These are phyloP conservation scores for Colletotrichum zoysiae DNA, from an alignment of 2,329 filamentous ascomycete species.

Conservation along the genomic window DNA sequence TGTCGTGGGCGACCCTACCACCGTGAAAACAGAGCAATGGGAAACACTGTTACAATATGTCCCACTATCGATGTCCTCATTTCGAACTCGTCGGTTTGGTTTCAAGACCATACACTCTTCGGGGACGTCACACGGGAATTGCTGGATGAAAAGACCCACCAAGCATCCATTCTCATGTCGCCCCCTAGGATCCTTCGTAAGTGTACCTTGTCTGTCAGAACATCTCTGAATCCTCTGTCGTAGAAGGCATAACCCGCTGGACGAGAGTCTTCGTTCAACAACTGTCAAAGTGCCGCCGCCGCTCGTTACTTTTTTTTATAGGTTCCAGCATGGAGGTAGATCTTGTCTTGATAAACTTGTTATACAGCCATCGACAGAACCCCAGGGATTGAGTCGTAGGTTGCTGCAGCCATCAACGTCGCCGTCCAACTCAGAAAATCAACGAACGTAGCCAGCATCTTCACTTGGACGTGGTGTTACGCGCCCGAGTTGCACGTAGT, in stretches of 20 bases:
- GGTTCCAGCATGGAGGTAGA: neutral
- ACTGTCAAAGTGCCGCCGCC: neutral
- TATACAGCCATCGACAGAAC: neutral
- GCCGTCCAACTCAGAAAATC: neutral
- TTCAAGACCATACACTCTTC: neutral
- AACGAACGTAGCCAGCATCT: neutral
- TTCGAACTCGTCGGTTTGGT: neutral
- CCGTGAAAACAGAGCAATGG: neutral
- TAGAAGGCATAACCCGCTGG: neutral
- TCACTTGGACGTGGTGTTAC: neutral
- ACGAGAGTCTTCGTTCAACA: neutral
- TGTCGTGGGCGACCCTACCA: neutral
- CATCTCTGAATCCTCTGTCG: neutral
- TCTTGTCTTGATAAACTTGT: neutral
- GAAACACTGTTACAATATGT: neutral
- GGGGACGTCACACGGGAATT: neutral
- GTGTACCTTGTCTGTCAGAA: neutral
- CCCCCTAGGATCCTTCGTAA: neutral
- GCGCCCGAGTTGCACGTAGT: neutral
- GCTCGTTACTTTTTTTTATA: neutral
- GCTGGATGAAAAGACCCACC: neutral
- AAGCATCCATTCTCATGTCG: neutral
- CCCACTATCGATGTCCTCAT: neutral
- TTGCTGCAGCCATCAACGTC: neutral
- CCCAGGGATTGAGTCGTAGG: too few species aligned